phyloP scores from a whole-genome alignment of 345 rosid species.

The Nephelium lappaceum region DNA sequence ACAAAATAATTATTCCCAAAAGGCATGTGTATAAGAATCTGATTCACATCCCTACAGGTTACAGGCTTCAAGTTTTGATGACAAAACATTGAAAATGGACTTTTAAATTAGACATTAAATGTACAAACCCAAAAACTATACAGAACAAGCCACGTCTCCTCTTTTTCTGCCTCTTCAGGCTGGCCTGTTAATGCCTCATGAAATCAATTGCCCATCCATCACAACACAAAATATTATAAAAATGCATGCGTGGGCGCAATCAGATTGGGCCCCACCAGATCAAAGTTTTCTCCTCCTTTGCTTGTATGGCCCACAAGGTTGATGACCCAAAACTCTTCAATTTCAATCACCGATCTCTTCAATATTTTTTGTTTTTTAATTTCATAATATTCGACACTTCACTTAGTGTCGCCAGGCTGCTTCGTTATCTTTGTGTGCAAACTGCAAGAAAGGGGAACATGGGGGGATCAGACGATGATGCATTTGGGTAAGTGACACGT shows the following conservation, averaged over 20 bases:
- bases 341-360: background rate
- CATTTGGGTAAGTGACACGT: slow-evolving; percentile 26
- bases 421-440: background rate
- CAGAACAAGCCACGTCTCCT: slow-evolving; percentile 36
- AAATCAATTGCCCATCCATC: slow-evolving; percentile 23
- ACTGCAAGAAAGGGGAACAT: background rate
- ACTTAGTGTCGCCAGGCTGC: slow-evolving; percentile 16
- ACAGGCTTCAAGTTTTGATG: background rate
- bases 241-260: slow-evolving; percentile 21
- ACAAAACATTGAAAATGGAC: background rate
- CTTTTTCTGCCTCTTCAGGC: slow-evolving; percentile 17
- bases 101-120: background rate
- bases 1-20: slow-evolving; percentile 8
- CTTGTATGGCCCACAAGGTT: slow-evolving; percentile 19
- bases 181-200: slow-evolving; percentile 22
- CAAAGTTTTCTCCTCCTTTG: background rate
- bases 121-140: background rate
- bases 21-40: background rate
- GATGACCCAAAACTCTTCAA: background rate
- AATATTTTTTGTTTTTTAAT: no score
- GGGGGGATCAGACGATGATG: slow-evolving; percentile 18
- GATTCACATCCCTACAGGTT: slow-evolving; percentile 9
- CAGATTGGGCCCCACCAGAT: slow-evolving; percentile 24
- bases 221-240: background rate
- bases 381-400: background rate